These are phyloP conservation scores for Fusarium poae DNA, from an alignment of 2,329 filamentous ascomycete species.

Conservation along the genomic window DNA sequence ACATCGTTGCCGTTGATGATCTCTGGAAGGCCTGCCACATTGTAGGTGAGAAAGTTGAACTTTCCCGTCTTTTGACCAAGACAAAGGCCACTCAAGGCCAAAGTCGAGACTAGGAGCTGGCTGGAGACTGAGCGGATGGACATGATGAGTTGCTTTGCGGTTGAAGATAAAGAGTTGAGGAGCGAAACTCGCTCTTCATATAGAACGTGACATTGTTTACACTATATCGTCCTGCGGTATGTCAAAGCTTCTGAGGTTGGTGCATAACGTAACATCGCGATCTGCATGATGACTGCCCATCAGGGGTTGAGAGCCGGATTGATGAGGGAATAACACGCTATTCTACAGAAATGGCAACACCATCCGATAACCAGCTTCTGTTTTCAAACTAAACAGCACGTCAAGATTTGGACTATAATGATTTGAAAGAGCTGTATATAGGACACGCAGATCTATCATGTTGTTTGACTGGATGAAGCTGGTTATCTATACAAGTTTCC, in stretches of 20 bases:
- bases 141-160: slow-evolving; percentile 5
- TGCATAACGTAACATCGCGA: slow-evolving; percentile 21
- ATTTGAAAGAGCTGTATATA: neutral
- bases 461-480: slow-evolving; percentile 11
- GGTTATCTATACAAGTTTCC: neutral
- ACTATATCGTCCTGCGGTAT: neutral
- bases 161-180: neutral
- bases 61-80: slow-evolving; percentile 47
- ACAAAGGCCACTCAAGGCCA: slow-evolving; percentile 11
- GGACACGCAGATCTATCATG: slow-evolving; percentile 9
- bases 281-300: slow-evolving; percentile 24
- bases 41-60: slow-evolving; percentile 68
- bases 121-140: slow-evolving; percentile 8
- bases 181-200: neutral
- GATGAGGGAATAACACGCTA: neutral
- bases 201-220: neutral
- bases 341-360: neutral
- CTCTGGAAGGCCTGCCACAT: slow-evolving; percentile 70
- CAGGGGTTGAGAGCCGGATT: slow-evolving; percentile 10
- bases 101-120: slow-evolving; percentile 20
- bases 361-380: slow-evolving; percentile 15
- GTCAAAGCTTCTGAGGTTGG: slow-evolving; percentile 3
- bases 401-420: neutral
- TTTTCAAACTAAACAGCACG: neutral
- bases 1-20: slow-evolving; percentile 71